Base-by-base conservation (phyloP, 2,329 filamentous ascomycete genomes). In the Epichloe aotearoae region DNA sequence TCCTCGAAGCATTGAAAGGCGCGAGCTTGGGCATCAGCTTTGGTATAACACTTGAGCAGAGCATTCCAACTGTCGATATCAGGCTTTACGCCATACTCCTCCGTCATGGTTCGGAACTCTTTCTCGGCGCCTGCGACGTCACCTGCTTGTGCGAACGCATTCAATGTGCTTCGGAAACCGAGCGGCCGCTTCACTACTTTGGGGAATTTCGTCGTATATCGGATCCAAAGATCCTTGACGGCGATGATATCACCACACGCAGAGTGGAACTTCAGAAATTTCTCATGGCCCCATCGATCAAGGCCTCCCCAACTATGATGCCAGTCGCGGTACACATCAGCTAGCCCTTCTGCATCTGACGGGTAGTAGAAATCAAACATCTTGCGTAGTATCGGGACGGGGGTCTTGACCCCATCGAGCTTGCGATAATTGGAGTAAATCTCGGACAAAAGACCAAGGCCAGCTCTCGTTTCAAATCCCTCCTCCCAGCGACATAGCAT, bases 11-110 rank as follows among this genome's bases (percentile, higher is more conserved):
- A 73, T 6, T 71, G 62, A 51, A 87, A 69, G 12, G 83, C 84
- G 5, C 79, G 77, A n/a, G 79, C 71, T 42, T 86, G 75, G 61
- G 93, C 80, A 46, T 79, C 74, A 1, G 77, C 76, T 57, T 80
- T 80, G 17, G 75, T 74, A 64, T 89, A 78, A 3, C 84, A 83
- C 59, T 83, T 80, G 44, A 97, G 71, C 30, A 95, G 66, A 20
- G 83, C 81, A 61, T 95, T 95, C 83, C 85, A 95, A 55, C 77
- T 80, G 37, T 72, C 63, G 1, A 75, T 64, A 55, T 80, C 78
- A 6, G 83, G 83, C 41, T 69, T 56, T 15, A 84, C 58, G 1
- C 70, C 66, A 58, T 82, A 83, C 47, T 79, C 71, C 6, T 67
- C 58, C 23, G 63, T 61, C 51, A 93, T 79, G n/a, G 74, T 71